These are phyloP conservation scores for Murraya koenigii DNA, from an alignment of 345 rosid species.

Conservation along the genomic window DNA sequence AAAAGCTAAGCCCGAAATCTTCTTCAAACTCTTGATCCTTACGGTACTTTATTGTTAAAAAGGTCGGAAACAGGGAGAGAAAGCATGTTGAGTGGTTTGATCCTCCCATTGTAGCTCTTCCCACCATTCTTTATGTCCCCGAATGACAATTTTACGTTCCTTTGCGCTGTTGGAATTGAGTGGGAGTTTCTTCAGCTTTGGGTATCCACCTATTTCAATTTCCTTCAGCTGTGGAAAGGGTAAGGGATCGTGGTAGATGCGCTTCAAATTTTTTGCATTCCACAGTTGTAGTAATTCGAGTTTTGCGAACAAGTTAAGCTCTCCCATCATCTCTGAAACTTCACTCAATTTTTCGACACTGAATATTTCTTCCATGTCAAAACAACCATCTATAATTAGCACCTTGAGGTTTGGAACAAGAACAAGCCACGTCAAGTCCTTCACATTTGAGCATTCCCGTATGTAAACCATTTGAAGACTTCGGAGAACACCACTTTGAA, in stretches of 20 bases:
- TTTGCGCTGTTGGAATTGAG: not conserved
- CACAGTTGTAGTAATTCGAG: slow-evolving; percentile 3
- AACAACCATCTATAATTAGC: slow-evolving; percentile 5
- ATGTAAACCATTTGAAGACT: not conserved
- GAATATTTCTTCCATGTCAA: slow-evolving; percentile 22
- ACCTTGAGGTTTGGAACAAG: slow-evolving; percentile 13
- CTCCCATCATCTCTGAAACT: not conserved
- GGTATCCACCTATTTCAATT: not conserved
- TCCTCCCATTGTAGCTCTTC: not conserved
- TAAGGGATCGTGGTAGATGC: slow-evolving; percentile 19
- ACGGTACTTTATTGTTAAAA: too few species aligned
- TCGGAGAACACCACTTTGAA: not conserved
- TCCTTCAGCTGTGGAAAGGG: slow-evolving; percentile 13
- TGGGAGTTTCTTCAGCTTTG: not conserved
- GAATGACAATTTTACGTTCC: not conserved
- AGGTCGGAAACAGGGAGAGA: not conserved
- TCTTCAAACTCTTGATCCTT: too few species aligned
- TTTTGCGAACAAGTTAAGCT: slow-evolving; percentile 11
- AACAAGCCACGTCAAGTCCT: slow-evolving; percentile 25
- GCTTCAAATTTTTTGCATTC: not conserved
- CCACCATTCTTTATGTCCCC: not conserved
- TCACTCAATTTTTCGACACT: slow-evolving; percentile 3
- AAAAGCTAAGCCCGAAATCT: too few species aligned
- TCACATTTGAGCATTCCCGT: not conserved
- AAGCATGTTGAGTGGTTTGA: not conserved